phyloP scores from a whole-genome alignment of 208 protist genomes.

The Leishmania braziliensis region DNA sequence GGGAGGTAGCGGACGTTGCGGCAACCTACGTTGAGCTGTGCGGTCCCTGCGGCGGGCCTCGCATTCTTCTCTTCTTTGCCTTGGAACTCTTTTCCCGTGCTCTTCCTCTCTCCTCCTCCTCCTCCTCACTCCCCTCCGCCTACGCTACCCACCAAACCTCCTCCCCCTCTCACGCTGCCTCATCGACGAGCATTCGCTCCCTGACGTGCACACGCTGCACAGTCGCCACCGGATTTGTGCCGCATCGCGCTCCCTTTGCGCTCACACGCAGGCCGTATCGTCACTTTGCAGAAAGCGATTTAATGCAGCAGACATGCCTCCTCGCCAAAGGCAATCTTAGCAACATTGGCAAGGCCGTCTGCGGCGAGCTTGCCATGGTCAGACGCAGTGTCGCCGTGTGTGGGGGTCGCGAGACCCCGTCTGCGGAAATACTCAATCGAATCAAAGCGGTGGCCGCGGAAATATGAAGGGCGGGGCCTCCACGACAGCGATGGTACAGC shows the following conservation, averaged over 20 bases:
- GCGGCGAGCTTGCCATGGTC: slow-evolving; percentile 32
- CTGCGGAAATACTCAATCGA: slow-evolving; percentile 10
- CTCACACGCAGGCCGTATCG: not conserved
- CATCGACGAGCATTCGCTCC: not conserved
- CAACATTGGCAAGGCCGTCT: slow-evolving; percentile 54
- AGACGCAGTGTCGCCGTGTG: slow-evolving; percentile 40
- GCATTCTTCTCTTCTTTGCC: not conserved
- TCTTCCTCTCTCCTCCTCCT: slow-evolving; percentile 20
- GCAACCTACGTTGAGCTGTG: not conserved
- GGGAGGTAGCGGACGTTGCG: not conserved
- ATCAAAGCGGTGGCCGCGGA: slow-evolving; percentile 19
- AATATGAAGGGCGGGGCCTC: slow-evolving; percentile 18
- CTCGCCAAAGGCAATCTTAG: slow-evolving; percentile 34
- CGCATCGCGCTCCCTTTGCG: slow-evolving; percentile 15
- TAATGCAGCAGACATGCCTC: no score
- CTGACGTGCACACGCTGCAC: not conserved
- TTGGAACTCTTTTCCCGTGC: not conserved
- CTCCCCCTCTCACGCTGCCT: not conserved
- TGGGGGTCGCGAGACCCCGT: slow-evolving; percentile 5
- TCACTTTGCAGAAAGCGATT: no score
- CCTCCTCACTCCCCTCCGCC: not conserved
- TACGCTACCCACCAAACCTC: no score
- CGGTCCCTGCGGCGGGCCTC: not conserved
- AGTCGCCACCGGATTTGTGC: not conserved
- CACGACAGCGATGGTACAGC: slow-evolving; percentile 25